These are phyloP conservation scores for Gossypium sturtianum DNA, from an alignment of 345 rosid genomes.

Conservation along the genomic window DNA sequence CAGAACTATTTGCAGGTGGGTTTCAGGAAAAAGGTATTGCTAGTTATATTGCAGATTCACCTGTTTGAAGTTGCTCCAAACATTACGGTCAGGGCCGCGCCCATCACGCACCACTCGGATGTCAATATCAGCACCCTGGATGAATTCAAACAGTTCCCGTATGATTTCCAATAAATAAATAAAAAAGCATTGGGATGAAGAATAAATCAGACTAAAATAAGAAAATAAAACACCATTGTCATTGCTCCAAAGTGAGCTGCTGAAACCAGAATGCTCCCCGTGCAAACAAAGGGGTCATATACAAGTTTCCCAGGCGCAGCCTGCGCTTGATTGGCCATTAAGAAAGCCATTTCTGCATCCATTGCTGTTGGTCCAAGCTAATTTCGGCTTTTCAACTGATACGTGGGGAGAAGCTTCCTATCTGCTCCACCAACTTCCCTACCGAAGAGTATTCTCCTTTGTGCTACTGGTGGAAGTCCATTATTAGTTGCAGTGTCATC, in stretches of 20 bases:
- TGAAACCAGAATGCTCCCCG: slow-evolving; percentile 91
- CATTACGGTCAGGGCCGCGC: slow-evolving; percentile 86
- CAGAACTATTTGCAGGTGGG: neutral
- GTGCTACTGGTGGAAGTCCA: slow-evolving; percentile 79
- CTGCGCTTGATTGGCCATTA: slow-evolving; percentile 94
- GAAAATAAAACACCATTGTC: slow-evolving; percentile 18
- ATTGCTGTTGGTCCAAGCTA: slow-evolving; percentile 97
- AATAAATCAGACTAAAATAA: neutral
- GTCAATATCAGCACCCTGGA: slow-evolving; percentile 96
- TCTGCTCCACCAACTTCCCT: slow-evolving; percentile 91
- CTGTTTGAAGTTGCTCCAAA: slow-evolving; percentile 99
- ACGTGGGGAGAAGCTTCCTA: slow-evolving; percentile 80
- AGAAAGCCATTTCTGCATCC: slow-evolving; percentile 98
- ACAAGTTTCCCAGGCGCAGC: slow-evolving; percentile 76
- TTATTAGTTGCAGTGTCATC: slow-evolving; percentile 67
- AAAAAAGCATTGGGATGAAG: neutral
- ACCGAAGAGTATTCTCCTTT: slow-evolving; percentile 76
- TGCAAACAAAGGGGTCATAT: slow-evolving; percentile 94
- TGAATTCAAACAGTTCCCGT: slow-evolving; percentile 1
- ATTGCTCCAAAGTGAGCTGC: slow-evolving; percentile 93
- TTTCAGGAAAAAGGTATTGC: neutral
- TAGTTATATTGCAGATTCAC: slow-evolving; percentile 27
- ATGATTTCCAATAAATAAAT: neutral
- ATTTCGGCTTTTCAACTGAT: slow-evolving; percentile 76
- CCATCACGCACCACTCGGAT: slow-evolving; percentile 95